A percentile compares a stretch with the other conserved stretches of the same genome.
phyloP scores from a whole-genome alignment of 208 protist genomes.

The Baffinella frigidus region DNA sequence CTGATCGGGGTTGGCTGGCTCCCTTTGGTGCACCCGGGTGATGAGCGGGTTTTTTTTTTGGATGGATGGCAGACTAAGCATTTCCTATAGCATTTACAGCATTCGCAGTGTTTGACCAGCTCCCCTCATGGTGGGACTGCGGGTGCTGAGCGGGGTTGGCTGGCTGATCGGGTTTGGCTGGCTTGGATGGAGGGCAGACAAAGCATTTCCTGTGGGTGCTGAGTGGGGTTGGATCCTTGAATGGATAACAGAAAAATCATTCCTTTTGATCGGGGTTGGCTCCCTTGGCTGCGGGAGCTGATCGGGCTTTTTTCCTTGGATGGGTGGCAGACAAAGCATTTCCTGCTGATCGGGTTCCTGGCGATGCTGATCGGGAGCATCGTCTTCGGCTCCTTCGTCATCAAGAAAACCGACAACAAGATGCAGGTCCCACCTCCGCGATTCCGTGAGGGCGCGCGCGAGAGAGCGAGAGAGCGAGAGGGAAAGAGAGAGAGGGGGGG shows the following conservation, averaged over 20 bases:
- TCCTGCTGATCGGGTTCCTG: constrained; percentile 59
- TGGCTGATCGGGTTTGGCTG: not conserved
- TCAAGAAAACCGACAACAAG: constrained; percentile 42
- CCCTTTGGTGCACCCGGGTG: no score
- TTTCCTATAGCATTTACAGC: no score
- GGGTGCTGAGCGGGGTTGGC: not conserved
- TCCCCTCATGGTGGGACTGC: no score
- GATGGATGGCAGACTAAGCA: no score
- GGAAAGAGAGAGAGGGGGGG: not conserved
- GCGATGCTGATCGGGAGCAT: constrained; percentile 12
- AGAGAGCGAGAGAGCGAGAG: no score
- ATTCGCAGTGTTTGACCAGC: no score
- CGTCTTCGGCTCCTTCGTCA: constrained; percentile 9
- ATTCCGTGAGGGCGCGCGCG: not conserved
- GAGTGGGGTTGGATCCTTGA: not conserved
- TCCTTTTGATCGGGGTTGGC: not conserved
- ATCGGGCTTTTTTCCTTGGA: not conserved
- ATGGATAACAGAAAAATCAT: not conserved
- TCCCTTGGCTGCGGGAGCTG: not conserved
- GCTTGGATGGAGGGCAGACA: not conserved
- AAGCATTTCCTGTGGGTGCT: not conserved
- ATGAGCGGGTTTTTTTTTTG: no score
- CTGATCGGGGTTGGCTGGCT: no score
- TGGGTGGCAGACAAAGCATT: constrained; percentile 47
- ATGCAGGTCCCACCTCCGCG: not conserved